Evolutionary conservation across 179 eudicot species (phyloP), one percentile per base, ranked within the genome.

Genomic region (Beta lomatogona): DNA sequence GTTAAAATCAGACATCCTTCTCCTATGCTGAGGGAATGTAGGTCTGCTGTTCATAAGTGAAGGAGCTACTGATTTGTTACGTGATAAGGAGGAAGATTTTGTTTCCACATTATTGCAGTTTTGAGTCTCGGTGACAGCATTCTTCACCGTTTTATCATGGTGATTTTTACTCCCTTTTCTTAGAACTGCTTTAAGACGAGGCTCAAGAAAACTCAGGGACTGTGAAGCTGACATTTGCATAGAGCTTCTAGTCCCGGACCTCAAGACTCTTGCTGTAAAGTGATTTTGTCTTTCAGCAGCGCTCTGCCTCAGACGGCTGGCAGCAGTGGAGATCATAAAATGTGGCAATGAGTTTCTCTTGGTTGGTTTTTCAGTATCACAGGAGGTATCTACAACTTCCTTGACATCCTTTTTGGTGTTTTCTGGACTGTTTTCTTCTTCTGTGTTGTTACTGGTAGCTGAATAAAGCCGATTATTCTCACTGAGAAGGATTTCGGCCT

Each of bases 271-370:
- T 31, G 85, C 70, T 46, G 80, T 83, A 69, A 84, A 81, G 52
- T 86, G 82, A 44, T 70, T 77, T 70, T 86, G 83, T 81, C 77
- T 77, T 66, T 88, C 92, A 25, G 86, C 85, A 77, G 85, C 79
- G 66, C 55, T 86, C 71, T 86, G 89, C 82, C 96, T 91, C 41
- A 85, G 89, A 14, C 90, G 88, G 72, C 96, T 91, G 66, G 91
- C 90, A 53, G 86, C 89, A 25, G 96, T 92, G 50, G 96, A 81
- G 44, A 60, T 83, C 96, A 92, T 92, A 84, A 89, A 92, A 81
- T 90, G 91, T 53, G 96, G 96, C 75, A 88, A 68, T 10, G 90
- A 81, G 54, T 66, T 88, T 80, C 80, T 87, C 86, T 65, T 86
- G 48, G 36, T 73, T 66, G 82, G 44, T 57, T 83, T 89, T 41